Evolutionary conservation across 2,329 filamentous ascomycete genomes (phyloP).

Genomic region (Aspergillus transmontanensis): DNA sequence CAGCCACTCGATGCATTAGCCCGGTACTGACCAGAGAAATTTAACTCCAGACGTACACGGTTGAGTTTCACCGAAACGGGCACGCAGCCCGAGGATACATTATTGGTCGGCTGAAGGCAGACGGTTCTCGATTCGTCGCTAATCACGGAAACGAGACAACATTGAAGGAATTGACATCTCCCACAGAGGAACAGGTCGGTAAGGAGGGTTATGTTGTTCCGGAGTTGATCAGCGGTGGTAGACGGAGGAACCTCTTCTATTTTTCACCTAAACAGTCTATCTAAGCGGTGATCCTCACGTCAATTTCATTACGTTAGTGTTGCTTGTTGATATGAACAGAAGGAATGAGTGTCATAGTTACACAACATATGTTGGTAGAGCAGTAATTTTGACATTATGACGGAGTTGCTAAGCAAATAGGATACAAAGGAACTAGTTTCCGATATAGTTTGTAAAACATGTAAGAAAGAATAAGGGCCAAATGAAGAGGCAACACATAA

Average conservation of each 20-base stretch:
- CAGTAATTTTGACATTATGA: too few species aligned
- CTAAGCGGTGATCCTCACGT: neutral
- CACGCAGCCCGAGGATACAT: neutral
- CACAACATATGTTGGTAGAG: too few species aligned
- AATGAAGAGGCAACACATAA: too few species aligned
- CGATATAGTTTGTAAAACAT: too few species aligned
- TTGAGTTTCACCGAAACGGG: neutral
- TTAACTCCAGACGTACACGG: neutral
- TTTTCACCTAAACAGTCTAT: neutral
- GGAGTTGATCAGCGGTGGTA: neutral
- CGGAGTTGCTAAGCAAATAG: too few species aligned
- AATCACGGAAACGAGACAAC: neutral
- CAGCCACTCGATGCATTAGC: too few species aligned
- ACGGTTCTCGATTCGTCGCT: neutral
- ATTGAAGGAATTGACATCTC: neutral
- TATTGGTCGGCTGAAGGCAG: neutral
- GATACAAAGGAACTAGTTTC: too few species aligned
- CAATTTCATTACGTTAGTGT: too few species aligned
- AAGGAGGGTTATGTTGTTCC: neutral
- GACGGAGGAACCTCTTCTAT: neutral
- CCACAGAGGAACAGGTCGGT: neutral
- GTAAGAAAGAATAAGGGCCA: too few species aligned
- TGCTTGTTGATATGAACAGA: too few species aligned
- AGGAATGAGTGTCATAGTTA: too few species aligned
- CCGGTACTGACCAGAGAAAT: neutral